Conservation (phyloP, 164 flowering plant species). For the Akebia trifoliata region DNA sequence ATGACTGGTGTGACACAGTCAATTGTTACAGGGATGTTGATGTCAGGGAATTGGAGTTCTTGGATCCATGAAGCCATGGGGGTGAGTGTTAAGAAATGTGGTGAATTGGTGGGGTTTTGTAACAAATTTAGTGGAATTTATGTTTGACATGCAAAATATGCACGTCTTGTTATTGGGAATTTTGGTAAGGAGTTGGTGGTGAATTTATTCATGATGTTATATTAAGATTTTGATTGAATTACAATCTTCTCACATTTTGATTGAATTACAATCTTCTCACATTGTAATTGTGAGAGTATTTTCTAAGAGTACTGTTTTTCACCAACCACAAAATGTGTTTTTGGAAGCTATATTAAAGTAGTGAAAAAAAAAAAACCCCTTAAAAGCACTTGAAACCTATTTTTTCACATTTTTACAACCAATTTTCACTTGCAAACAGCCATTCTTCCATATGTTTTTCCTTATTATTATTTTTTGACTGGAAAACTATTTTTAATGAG, state of each 20-base stretch:
- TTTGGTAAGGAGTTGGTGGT: constrained; percentile 21
- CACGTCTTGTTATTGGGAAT: not conserved
- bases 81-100: not conserved
- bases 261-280: not conserved
- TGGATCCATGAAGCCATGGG: constrained; percentile 55
- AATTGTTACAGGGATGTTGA: constrained; percentile 44
- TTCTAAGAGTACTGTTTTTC: not conserved
- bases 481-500: too few species aligned
- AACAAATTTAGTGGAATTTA: not conserved
- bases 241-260: not conserved
- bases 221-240: not conserved
- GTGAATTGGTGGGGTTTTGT: not conserved
- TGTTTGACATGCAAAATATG: constrained; percentile 1
- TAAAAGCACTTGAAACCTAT: too few species aligned
- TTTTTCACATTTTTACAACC: too few species aligned
- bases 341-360: too few species aligned
- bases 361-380: too few species aligned
- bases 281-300: not conserved
- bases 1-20: constrained; percentile 27
- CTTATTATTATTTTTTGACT: too few species aligned
- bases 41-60: constrained; percentile 52
- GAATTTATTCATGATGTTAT: constrained; percentile 13
- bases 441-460: too few species aligned
- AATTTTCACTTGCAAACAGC: too few species aligned
- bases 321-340: too few species aligned